phyloP scores from a whole-genome alignment of 306 rosid species.

The Inga leiocalycina region DNA sequence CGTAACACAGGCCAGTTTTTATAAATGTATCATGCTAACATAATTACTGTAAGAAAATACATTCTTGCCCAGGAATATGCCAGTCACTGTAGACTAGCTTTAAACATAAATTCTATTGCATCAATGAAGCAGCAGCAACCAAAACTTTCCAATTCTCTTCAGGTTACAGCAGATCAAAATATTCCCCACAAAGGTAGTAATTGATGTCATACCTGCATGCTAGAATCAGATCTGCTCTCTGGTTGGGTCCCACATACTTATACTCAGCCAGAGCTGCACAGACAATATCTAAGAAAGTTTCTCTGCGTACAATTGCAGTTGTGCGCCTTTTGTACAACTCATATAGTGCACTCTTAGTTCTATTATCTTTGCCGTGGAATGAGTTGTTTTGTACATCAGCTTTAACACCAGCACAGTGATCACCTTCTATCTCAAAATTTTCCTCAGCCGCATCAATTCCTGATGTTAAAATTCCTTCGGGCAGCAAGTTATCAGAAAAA shows the following conservation, averaged over 20 bases:
- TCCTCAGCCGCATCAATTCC: slow-evolving; percentile 35
- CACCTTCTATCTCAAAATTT: slow-evolving; percentile 11
- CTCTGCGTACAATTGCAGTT: slow-evolving; percentile 66
- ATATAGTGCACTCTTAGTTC: slow-evolving; percentile 59
- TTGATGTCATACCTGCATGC: slow-evolving; percentile 76
- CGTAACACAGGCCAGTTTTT: background rate
- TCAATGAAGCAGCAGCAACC: background rate
- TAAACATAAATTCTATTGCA: slow-evolving; percentile 10
- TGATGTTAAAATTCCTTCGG: slow-evolving; percentile 42
- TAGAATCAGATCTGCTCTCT: slow-evolving; percentile 76
- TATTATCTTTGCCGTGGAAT: background rate
- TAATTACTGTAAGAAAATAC: slow-evolving; percentile 2
- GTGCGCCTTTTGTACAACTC: slow-evolving; percentile 84
- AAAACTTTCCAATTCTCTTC: background rate
- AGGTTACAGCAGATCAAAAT: slow-evolving; percentile 22
- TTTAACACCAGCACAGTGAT: slow-evolving; percentile 9
- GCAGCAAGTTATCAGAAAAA: slow-evolving; percentile 45
- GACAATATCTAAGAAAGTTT: slow-evolving; percentile 68
- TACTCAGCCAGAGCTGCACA: slow-evolving; percentile 86
- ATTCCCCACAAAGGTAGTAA: slow-evolving; percentile 25
- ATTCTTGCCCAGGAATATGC: background rate
- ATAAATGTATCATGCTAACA: background rate
- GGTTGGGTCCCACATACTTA: slow-evolving; percentile 91
- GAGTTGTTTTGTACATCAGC: background rate
- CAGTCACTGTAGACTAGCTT: slow-evolving; percentile 21